Conservation (phyloP, 2,329 filamentous ascomycete species). For the Thelonectria olida region DNA sequence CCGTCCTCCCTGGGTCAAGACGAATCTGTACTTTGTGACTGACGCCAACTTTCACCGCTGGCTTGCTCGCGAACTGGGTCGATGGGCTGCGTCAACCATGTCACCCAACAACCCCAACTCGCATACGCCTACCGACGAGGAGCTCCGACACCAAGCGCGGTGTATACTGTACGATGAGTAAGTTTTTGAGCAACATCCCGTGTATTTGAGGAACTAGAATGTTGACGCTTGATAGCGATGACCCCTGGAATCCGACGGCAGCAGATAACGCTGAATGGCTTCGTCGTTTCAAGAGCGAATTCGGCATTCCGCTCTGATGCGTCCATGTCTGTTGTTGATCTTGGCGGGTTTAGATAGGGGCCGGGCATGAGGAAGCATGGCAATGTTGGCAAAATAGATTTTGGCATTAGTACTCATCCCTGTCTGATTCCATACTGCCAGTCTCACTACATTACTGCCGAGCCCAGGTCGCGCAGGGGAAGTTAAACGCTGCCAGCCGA, state of each 20-base stretch:
- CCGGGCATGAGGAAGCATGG: too few species aligned
- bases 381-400: too few species aligned
- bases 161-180: slow-evolving; percentile 47
- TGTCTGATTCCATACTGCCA: too few species aligned
- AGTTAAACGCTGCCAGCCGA: too few species aligned
- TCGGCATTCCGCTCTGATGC: slow-evolving; percentile 49
- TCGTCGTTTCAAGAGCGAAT: slow-evolving; percentile 63
- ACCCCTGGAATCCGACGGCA: slow-evolving; percentile 66
- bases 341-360: too few species aligned
- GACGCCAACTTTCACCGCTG: slow-evolving; percentile 39
- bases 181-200: neutral
- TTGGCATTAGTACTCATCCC: too few species aligned
- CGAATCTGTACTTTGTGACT: slow-evolving; percentile 34
- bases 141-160: slow-evolving; percentile 46
- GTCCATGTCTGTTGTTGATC: too few species aligned
- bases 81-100: slow-evolving; percentile 43
- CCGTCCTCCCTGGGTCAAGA: slow-evolving; percentile 28
- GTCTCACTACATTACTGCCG: too few species aligned
- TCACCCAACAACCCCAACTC: slow-evolving; percentile 44
- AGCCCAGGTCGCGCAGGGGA: too few species aligned
- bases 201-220: neutral
- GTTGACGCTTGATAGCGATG: slow-evolving; percentile 52
- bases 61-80: slow-evolving; percentile 37
- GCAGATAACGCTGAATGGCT: slow-evolving; percentile 68
- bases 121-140: slow-evolving; percentile 47